A percentile compares a stretch with the other conserved stretches of the same genome.
phyloP scores from a whole-genome alignment of 306 rosid species.

The Chamaecrista fasciculata region DNA sequence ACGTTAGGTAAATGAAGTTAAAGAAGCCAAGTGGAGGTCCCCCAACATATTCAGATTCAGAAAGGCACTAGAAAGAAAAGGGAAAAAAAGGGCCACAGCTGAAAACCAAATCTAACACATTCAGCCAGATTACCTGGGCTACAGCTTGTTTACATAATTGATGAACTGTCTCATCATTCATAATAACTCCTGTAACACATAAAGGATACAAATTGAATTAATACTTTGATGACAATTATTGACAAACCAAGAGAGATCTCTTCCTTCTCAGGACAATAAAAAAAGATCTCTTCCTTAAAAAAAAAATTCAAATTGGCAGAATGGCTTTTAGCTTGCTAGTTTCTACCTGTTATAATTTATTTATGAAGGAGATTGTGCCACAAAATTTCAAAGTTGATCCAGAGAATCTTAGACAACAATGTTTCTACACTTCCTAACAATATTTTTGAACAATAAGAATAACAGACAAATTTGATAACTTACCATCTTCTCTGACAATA shows the following conservation, averaged over 20 bases:
- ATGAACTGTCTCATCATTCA: slow-evolving; percentile 95
- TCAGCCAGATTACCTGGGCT: slow-evolving; percentile 72
- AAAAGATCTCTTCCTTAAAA: slow-evolving; percentile 22
- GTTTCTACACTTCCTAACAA: slow-evolving; percentile 16
- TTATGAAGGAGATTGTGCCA: background rate
- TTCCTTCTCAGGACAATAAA: too few species aligned
- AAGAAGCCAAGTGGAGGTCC: slow-evolving; percentile 1
- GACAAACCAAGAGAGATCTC: slow-evolving; percentile 17
- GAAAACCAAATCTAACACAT: slow-evolving; percentile 11
- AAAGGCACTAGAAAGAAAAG: background rate
- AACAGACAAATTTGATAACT: slow-evolving; percentile 26
- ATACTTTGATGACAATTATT: slow-evolving; percentile 13
- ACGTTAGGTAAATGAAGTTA: slow-evolving; percentile 2
- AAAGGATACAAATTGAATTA: slow-evolving; percentile 30
- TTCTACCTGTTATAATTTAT: slow-evolving; percentile 1
- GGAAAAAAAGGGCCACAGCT: background rate
- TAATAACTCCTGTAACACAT: slow-evolving; percentile 72
- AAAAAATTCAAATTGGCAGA: slow-evolving; percentile 13
- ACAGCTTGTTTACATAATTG: slow-evolving; percentile 95
- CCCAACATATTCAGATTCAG: slow-evolving; percentile 7
- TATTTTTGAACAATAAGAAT: background rate
- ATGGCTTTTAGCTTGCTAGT: background rate
- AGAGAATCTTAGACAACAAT: slow-evolving; percentile 7
- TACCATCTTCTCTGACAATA: slow-evolving; percentile 96
- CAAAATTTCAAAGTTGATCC: slow-evolving; percentile 7